Evolutionary conservation across 176 grass and related monocot species (phyloP).

Genomic region (Themeda triandra): DNA sequence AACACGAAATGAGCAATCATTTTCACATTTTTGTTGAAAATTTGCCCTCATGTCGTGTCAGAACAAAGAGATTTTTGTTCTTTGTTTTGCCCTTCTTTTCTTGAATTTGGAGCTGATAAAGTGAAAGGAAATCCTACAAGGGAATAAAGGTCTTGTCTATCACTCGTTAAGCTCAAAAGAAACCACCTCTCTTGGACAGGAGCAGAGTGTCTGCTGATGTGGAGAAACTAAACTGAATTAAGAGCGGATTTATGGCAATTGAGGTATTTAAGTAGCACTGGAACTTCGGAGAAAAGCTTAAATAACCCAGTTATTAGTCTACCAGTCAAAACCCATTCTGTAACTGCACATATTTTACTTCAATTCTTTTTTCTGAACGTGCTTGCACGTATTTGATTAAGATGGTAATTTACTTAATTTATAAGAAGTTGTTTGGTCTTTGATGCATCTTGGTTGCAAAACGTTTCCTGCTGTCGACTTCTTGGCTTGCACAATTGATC

Average conservation of each 20-base stretch:
- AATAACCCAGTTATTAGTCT: no score
- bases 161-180: neutral
- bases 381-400: no score
- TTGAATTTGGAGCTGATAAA: neutral
- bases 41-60: neutral
- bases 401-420: no score
- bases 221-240: neutral
- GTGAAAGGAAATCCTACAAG: conserved; percentile 9
- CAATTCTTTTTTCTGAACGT: no score
- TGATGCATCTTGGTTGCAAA: no score
- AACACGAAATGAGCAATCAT: neutral
- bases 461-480: no score
- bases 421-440: no score
- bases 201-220: neutral
- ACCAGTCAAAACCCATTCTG: no score
- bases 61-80: neutral
- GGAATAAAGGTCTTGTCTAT: neutral
- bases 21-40: neutral
- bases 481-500: neutral
- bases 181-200: neutral
- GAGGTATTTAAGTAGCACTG: no score
- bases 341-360: no score
- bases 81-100: neutral
- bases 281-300: no score
- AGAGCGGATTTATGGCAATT: neutral